These are phyloP conservation scores for Xylaria sp. DNA, from an alignment of 495 filamentous ascomycete genomes.

Conservation along the genomic window DNA sequence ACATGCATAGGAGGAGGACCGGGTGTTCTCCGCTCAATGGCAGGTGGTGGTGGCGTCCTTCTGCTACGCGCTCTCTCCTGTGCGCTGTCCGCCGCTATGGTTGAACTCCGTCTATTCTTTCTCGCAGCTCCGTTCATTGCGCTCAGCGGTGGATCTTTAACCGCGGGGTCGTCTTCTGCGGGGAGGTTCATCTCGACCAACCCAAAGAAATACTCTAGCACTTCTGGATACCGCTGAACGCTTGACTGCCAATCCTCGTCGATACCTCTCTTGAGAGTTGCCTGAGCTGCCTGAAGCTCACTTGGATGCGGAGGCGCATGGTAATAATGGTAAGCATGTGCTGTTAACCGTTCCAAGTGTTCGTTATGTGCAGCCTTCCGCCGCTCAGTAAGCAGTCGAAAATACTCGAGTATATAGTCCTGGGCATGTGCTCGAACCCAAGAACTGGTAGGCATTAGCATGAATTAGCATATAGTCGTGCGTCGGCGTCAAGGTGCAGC, in stretches of 20 bases:
- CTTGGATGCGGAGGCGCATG: conserved; percentile 60
- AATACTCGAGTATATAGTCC: conserved; percentile 73
- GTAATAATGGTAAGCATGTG: conserved; percentile 65
- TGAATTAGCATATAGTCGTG: conserved; percentile 2
- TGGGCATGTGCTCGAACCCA: conserved; percentile 76
- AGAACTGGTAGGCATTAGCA: conserved; percentile 49
- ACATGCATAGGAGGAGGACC: conserved; percentile 31
- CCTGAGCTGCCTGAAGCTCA: conserved; percentile 65
- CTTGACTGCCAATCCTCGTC: conserved; percentile 76
- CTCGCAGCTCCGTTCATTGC: conserved; percentile 56
- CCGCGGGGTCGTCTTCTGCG: conserved; percentile 57
- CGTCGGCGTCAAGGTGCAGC: neutral
- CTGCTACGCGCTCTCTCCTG: conserved; percentile 36
- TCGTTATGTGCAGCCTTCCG: conserved; percentile 64
- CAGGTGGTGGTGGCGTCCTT: conserved; percentile 41
- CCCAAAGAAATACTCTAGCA: conserved; percentile 75
- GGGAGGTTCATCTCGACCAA: conserved; percentile 68
- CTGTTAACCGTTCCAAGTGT: conserved; percentile 63
- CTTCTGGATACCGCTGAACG: conserved; percentile 74
- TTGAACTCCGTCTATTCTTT: conserved; percentile 41
- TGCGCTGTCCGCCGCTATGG: conserved; percentile 38
- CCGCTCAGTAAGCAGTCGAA: conserved; percentile 63
- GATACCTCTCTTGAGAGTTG: conserved; percentile 68
- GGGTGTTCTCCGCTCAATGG: conserved; percentile 39
- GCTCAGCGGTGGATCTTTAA: conserved; percentile 63